phyloP scores from a whole-genome alignment of 2,329 filamentous ascomycete genomes.

The Phaeomoniella chlamydospora region DNA sequence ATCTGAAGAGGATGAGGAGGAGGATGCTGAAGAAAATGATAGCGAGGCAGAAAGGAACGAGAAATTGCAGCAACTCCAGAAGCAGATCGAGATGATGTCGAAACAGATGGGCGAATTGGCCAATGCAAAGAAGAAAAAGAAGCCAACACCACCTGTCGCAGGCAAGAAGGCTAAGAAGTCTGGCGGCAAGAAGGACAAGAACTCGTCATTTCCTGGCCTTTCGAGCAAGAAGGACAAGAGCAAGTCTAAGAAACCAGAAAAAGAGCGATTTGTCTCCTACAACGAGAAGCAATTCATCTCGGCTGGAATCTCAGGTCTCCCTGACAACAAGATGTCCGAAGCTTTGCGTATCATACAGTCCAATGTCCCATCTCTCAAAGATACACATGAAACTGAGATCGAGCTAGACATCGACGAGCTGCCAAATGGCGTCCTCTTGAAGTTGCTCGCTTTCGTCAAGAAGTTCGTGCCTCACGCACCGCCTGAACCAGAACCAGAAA shows the following conservation, averaged over 20 bases:
- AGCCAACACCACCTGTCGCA: constrained; percentile 35
- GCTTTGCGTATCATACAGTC: constrained; percentile 83
- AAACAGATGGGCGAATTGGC: constrained; percentile 44
- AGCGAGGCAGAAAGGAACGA: constrained; percentile 44
- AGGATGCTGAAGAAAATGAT: constrained; percentile 49
- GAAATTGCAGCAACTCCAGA: constrained; percentile 51
- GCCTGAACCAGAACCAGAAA: constrained; percentile 23
- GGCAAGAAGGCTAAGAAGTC: constrained; percentile 33
- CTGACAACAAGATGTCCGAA: constrained; percentile 60
- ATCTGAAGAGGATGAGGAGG: constrained; percentile 58
- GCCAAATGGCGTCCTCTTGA: constrained; percentile 28
- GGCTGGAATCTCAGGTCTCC: constrained; percentile 66
- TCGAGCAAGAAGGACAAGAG: constrained; percentile 43
- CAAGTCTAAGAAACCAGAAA: constrained; percentile 30
- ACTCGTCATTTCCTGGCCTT: constrained; percentile 13
- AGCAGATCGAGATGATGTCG: constrained; percentile 61
- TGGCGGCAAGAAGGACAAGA: constrained; percentile 30
- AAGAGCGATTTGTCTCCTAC: constrained; percentile 52
- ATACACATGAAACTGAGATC: constrained; percentile 30
- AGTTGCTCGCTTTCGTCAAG: constrained; percentile 31
- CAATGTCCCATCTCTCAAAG: constrained; percentile 59
- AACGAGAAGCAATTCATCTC: constrained; percentile 87
- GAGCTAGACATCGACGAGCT: constrained; percentile 34
- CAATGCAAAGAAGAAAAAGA: constrained; percentile 41
- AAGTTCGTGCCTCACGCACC: constrained; percentile 27